Evolutionary conservation across 2,329 filamentous ascomycete genomes (phyloP).

Genomic region (Whalleya microplaca): DNA sequence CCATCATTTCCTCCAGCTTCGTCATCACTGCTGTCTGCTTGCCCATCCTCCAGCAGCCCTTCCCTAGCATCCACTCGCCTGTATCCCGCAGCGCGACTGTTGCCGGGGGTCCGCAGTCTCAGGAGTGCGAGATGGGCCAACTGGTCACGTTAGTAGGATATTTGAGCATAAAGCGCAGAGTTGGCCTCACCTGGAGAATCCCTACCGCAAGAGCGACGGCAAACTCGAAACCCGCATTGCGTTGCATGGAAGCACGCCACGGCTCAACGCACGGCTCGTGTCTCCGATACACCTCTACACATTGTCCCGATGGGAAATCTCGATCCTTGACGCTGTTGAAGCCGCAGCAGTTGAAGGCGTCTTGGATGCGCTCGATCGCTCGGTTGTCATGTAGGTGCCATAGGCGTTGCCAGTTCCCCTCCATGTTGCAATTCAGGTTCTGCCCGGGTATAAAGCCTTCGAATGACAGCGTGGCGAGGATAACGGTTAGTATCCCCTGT

Average conservation of each 20-base stretch:
- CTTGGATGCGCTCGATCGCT: slow-evolving; percentile 64
- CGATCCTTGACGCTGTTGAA: slow-evolving; percentile 60
- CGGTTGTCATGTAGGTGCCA: slow-evolving; percentile 53
- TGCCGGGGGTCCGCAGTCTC: slow-evolving; percentile 13
- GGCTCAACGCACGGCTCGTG: slow-evolving; percentile 51
- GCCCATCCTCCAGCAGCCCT: slow-evolving; percentile 24
- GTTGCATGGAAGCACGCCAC: slow-evolving; percentile 61
- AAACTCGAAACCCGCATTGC: slow-evolving; percentile 58
- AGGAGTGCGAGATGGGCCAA: slow-evolving; percentile 33
- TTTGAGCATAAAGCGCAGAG: slow-evolving; percentile 20
- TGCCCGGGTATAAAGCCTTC: slow-evolving; percentile 40
- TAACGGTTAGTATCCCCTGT: slow-evolving; percentile 46
- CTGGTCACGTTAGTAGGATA: slow-evolving; percentile 35
- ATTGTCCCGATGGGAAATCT: slow-evolving; percentile 57
- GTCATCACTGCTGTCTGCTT: slow-evolving; percentile 14
- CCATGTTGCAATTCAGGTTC: slow-evolving; percentile 55
- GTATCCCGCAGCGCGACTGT: slow-evolving; percentile 4
- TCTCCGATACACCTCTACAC: slow-evolving; percentile 51
- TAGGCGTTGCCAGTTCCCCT: slow-evolving; percentile 58
- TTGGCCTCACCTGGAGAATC: slow-evolving; percentile 55
- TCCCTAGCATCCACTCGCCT: slow-evolving; percentile 13
- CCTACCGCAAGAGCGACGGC: slow-evolving; percentile 56
- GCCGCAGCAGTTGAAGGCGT: slow-evolving; percentile 69
- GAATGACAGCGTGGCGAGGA: slow-evolving; percentile 48
- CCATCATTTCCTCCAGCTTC: slow-evolving; percentile 2